Evolutionary conservation across 2,329 filamentous ascomycete genomes (phyloP).

Genomic region (Alternaria sp.): DNA sequence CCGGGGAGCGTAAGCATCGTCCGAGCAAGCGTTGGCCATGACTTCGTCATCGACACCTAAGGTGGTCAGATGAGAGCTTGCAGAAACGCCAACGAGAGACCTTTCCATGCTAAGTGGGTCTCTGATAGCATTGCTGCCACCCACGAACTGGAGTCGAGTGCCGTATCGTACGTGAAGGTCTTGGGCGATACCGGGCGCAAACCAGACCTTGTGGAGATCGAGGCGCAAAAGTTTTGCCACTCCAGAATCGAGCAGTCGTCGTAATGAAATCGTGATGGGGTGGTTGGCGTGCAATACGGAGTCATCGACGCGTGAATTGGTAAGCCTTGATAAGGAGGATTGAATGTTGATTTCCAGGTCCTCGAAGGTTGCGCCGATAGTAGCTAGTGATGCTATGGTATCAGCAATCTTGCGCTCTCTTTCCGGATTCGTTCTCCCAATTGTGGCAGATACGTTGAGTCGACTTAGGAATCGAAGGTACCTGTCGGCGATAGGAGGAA

Average conservation of each 20-base stretch:
- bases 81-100: slow-evolving; percentile 6
- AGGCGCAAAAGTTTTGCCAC: slow-evolving; percentile 13
- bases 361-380: slow-evolving; percentile 19
- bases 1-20: background rate
- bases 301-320: slow-evolving; percentile 26
- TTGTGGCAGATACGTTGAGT: slow-evolving; percentile 9
- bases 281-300: slow-evolving; percentile 18
- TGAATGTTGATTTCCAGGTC: slow-evolving; percentile 14
- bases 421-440: slow-evolving; percentile 1
- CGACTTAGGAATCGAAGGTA: slow-evolving; percentile 26
- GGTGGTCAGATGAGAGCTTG: slow-evolving; percentile 10
- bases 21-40: background rate
- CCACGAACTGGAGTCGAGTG: slow-evolving; percentile 11
- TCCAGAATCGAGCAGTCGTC: slow-evolving; percentile 9
- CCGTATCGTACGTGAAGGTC: slow-evolving; percentile 8
- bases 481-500: slow-evolving; percentile 24
- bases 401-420: slow-evolving; percentile 11
- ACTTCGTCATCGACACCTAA: slow-evolving; percentile 14
- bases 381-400: slow-evolving; percentile 15
- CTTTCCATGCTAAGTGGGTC: slow-evolving; percentile 3
- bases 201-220: slow-evolving; percentile 17
- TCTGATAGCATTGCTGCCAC: background rate
- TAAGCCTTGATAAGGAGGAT: slow-evolving; percentile 15
- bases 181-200: slow-evolving; percentile 17
- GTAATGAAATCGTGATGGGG: slow-evolving; percentile 21